Evolutionary conservation across 2,329 filamentous ascomycete genomes (phyloP).

Genomic region (Diaporthe eres): DNA sequence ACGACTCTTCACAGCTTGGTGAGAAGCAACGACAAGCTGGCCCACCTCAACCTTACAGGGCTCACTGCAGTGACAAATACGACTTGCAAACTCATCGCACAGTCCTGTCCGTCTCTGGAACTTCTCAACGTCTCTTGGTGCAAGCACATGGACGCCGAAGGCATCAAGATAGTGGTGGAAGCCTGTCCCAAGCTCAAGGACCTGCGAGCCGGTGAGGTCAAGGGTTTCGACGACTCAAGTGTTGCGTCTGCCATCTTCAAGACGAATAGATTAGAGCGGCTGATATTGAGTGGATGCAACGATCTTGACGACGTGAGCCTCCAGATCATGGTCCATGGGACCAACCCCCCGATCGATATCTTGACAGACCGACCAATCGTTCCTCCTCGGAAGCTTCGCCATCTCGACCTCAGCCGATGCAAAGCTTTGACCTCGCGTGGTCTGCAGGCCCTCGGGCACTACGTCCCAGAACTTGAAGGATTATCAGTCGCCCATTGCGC

Average conservation of each 20-base stretch:
- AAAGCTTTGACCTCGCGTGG: slow-evolving; percentile 79
- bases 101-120: slow-evolving; percentile 86
- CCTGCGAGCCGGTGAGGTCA: slow-evolving; percentile 84
- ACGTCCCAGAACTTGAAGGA: slow-evolving; percentile 85
- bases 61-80: slow-evolving; percentile 84
- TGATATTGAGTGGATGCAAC: slow-evolving; percentile 84
- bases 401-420: slow-evolving; percentile 89
- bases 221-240: slow-evolving; percentile 81
- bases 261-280: slow-evolving; percentile 84
- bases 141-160: slow-evolving; percentile 83
- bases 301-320: slow-evolving; percentile 84
- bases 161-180: slow-evolving; percentile 79
- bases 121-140: slow-evolving; percentile 95
- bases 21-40: slow-evolving; percentile 79
- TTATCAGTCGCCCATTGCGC: slow-evolving; percentile 85
- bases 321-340: slow-evolving; percentile 80
- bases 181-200: slow-evolving; percentile 82
- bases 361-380: slow-evolving; percentile 83
- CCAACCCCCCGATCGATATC: slow-evolving; percentile 83
- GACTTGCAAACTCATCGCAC: slow-evolving; percentile 87
- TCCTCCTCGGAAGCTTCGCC: slow-evolving; percentile 81
- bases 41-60: slow-evolving; percentile 89
- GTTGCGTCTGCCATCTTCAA: slow-evolving; percentile 83
- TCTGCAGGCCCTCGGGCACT: slow-evolving; percentile 78
- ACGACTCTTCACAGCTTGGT: slow-evolving; percentile 84